Percentiles rank a stretch among this genome's conserved stretches.
Conservation (phyloP, 1,284 basidiomycete genomes). For the Rugosomyces carneus region DNA sequence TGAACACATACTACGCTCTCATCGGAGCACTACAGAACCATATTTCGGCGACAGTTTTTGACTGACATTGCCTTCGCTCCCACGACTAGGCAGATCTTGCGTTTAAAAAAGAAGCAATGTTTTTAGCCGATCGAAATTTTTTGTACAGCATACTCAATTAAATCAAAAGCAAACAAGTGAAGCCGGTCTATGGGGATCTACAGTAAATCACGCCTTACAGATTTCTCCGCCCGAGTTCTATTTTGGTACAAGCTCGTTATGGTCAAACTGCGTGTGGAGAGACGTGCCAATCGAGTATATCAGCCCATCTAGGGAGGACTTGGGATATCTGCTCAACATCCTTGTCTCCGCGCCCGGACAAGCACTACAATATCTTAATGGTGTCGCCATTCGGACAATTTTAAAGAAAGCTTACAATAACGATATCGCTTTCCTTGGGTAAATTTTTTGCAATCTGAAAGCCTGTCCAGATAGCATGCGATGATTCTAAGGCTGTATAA, state of each 20-base stretch:
- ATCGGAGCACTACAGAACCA: no score
- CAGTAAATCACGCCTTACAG: background rate
- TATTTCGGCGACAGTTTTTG: no score
- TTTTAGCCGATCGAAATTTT: no score
- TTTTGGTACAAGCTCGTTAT: background rate
- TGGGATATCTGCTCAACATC: constrained; percentile 91
- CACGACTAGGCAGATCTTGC: no score
- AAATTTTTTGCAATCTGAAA: constrained; percentile 82
- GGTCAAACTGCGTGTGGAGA: constrained; percentile 22
- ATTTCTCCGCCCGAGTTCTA: background rate
- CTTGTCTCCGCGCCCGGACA: constrained; percentile 91
- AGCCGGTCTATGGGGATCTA: no score
- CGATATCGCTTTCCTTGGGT: constrained; percentile 81
- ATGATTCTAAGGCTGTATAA: constrained; percentile 79
- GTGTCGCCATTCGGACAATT: background rate
- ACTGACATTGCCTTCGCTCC: no score
- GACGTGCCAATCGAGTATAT: constrained; percentile 84
- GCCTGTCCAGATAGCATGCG: constrained; percentile 93
- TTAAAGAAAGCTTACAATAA: constrained; percentile 64
- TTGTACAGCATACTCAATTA: no score
- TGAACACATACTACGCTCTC: no score
- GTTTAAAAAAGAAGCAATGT: no score
- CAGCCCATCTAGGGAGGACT: constrained; percentile 83
- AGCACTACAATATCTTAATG: constrained; percentile 45
- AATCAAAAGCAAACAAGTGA: no score